Base-by-base conservation (phyloP, 1,284 basidiomycete genomes). In the Porphyrellus sp. region DNA sequence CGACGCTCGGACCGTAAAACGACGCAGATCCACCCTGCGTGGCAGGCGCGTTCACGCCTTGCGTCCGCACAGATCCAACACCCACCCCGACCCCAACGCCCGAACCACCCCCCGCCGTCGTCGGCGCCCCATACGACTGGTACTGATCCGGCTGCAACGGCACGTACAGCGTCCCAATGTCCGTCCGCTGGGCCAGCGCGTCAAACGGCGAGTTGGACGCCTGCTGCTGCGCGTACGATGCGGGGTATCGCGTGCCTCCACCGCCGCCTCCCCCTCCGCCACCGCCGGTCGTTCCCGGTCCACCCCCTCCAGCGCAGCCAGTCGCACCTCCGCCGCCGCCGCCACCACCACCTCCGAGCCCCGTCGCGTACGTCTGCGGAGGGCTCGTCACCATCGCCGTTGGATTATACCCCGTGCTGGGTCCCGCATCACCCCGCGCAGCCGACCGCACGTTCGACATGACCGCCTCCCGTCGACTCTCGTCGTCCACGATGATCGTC, bases 141-240 rank as follows among this genome's bases (percentile, higher is more conserved):
- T 81, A 89, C 60, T 86, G 83, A 30, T 90, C 87, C 27, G 88
- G 84, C 65, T 91, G 89, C 76, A 91, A 79, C 1, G 89, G 88
- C 35, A 82, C 83, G 63, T 83, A 91, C 68, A 90, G 67, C 52
- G 77, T 77, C 42, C 80, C 81, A 43, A 87, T 81, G 48, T 88
- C 86, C 31, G 79, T 72, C 46, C 85, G 77, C 48, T 81, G 75
- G 55, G 85, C 85, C 21, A 84, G 60, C 20, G 77, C 67, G 49
- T 87, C 84, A 63, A 86, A 86, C 1, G 78, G 67, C 9, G 79
- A 65, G 4, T 75, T 70, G 13, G 76, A 57, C 8, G 74, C 59
- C 54, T 74, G 71, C 46, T 74, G 72, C 46, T 74, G 72, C 12
- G 70, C 58, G 55, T 83, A 86, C 46, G 79, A 74, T 20, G 77